phyloP scores from a whole-genome alignment of 306 rosid species.

The Pachyrhizus erosus region DNA sequence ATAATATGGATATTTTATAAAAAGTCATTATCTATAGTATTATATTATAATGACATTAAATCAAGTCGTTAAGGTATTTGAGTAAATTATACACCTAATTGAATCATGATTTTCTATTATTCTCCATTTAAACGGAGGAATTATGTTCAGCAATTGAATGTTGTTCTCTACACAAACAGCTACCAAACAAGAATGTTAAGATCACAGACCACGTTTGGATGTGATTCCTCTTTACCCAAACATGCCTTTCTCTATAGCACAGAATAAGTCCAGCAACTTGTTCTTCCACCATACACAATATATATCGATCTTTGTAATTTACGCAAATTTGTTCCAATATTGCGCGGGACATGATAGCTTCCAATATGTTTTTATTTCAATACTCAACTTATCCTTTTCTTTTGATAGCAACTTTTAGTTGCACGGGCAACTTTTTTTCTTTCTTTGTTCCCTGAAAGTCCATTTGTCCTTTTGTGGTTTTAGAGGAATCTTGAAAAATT shows the following conservation, averaged over 20 bases:
- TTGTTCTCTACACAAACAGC: conserved; percentile 29
- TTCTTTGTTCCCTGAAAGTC: not conserved
- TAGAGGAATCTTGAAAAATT: not conserved
- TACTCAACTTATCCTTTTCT: conserved; percentile 21
- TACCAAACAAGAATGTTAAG: conserved; percentile 29
- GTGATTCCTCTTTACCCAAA: conserved; percentile 5
- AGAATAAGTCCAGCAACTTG: not conserved
- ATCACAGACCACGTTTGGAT: conserved; percentile 23
- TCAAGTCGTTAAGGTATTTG: conserved; percentile 30
- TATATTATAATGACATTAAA: conserved; percentile 25
- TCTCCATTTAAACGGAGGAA: conserved; percentile 25
- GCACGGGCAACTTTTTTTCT: conserved; percentile 27
- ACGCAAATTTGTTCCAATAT: conserved; percentile 27
- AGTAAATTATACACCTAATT: conserved; percentile 29
- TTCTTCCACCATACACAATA: conserved; percentile 7
- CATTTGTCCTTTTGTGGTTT: conserved; percentile 34
- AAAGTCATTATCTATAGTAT: not conserved
- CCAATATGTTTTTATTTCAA: conserved; percentile 20
- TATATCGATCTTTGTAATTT: conserved; percentile 7
- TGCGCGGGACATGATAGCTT: conserved; percentile 37
- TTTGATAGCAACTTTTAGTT: conserved; percentile 38
- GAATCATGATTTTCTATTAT: conserved; percentile 36
- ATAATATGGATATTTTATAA: not conserved
- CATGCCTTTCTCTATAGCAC: conserved; percentile 25
- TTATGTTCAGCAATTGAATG: conserved; percentile 35